Evolutionary conservation across 1,139 yeast genomes (phyloP).

Genomic region (Zygoascus sp.): DNA sequence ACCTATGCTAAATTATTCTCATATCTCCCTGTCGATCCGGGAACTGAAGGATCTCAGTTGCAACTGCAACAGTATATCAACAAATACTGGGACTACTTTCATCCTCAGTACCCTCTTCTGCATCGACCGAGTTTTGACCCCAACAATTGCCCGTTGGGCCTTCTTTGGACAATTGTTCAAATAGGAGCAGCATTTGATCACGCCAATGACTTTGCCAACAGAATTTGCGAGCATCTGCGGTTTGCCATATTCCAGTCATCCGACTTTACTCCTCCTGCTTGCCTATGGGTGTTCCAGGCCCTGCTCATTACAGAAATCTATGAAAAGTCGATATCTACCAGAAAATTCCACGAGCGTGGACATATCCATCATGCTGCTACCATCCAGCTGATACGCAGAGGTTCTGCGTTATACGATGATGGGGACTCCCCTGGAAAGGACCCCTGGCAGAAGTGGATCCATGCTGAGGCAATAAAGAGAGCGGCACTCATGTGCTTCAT

Average conservation of each 20-base stretch:
- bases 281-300: slow-evolving; percentile 64
- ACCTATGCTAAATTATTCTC: slow-evolving; percentile 34
- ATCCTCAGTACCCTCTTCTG: slow-evolving; percentile 56
- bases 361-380: slow-evolving; percentile 76
- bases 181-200: slow-evolving; percentile 47
- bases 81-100: slow-evolving; percentile 54
- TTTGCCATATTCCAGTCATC: slow-evolving; percentile 55
- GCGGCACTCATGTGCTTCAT: slow-evolving; percentile 77
- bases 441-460: slow-evolving; percentile 62
- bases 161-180: slow-evolving; percentile 53
- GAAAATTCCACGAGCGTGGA: slow-evolving; percentile 60
- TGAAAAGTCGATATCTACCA: slow-evolving; percentile 57
- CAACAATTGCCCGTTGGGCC: slow-evolving; percentile 47
- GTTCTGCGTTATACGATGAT: slow-evolving; percentile 50
- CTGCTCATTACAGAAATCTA: slow-evolving; percentile 58
- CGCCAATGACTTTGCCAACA: slow-evolving; percentile 37
- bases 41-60: slow-evolving; percentile 29
- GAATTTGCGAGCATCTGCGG: slow-evolving; percentile 58
- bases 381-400: slow-evolving; percentile 64
- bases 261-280: slow-evolving; percentile 53
- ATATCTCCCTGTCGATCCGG: slow-evolving; percentile 34
- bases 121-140: slow-evolving; percentile 64
- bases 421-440: slow-evolving; percentile 24
- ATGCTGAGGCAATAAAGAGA: slow-evolving; percentile 71
- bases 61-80: slow-evolving; percentile 18